Base-by-base conservation (phyloP, 139 green algal species). In the Closterium sp. region DNA sequence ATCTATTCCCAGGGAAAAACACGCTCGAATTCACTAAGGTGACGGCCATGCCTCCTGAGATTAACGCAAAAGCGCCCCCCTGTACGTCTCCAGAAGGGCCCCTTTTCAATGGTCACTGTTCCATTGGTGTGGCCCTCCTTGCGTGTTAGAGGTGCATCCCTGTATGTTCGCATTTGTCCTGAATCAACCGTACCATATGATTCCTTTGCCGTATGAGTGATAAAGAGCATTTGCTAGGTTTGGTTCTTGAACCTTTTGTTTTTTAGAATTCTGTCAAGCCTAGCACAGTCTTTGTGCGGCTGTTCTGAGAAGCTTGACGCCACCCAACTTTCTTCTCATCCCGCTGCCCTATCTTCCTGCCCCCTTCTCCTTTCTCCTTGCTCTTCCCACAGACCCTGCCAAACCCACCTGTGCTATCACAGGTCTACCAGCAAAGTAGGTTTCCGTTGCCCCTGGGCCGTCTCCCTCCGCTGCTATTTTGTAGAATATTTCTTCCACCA, bases 391-490 rank as follows among this genome's bases (percentile, higher is more conserved):
- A 92, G 90, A 93, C 93, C 91, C 91, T 31, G 21, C 21, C 28
- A n/a, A 35, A 23, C 6, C 91, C 33, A 31, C 93, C 21, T 93
- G 91, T 33, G 66, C 25, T 9, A 32, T 93, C 38, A 93, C 91
- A 31, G 91, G 91, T 32, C 34, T 91, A 30, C 91, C 91, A 69
- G 91, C 91, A 88, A 93, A 93, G 91, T 92, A 66, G 85, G 90
- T 1, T 64, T 83, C 7, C 88, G 31, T 2, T 91, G 2, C 36
- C 83, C 86, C 31, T 85, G 33, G 9, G 8, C 9, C 31, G 16
- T 10, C 32, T 85, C 34, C 28, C 31, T 28, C 55, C 36, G 38
- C 32, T 31, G 25, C 33, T 36, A 88, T 8, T 89, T 89, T 31
- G 25, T 89, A 1, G 28, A 8, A 28, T 85, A 88, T n/a, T 43